Evolutionary conservation across 306 rosid genomes (phyloP).

Genomic region (Rosa rugosa): DNA sequence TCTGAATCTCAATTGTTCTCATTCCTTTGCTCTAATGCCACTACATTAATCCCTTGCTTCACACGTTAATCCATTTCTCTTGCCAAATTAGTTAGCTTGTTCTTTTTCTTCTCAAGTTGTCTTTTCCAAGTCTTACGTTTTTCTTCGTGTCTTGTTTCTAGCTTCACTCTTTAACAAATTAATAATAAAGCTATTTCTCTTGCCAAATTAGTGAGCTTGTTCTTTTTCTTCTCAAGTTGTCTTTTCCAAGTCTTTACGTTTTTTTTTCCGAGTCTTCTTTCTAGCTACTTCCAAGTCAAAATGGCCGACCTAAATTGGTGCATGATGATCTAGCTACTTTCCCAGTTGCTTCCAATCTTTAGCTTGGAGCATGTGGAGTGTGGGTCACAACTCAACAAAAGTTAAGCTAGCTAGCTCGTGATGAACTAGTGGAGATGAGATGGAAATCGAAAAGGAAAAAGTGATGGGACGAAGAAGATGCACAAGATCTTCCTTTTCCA

Average conservation of each 20-base stretch:
- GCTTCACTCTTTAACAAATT: not conserved
- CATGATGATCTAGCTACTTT: not conserved
- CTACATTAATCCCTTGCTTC: not conserved
- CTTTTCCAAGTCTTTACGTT: not conserved
- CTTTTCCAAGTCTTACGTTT: too few relatives aligned
- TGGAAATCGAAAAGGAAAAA: not conserved
- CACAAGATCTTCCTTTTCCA: constrained; percentile 14
- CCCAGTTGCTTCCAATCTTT: constrained; percentile 3
- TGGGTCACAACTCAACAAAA: not conserved
- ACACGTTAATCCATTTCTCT: too few relatives aligned
- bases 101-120: too few relatives aligned
- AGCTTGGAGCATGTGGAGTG: not conserved
- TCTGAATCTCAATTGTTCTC: not conserved
- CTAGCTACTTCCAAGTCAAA: not conserved
- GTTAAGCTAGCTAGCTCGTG: not conserved
- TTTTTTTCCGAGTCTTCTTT: not conserved
- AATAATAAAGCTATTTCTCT: not conserved
- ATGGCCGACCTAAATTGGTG: not conserved
- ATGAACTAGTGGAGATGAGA: not conserved
- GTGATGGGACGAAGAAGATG: not conserved
- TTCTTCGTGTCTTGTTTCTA: too few relatives aligned
- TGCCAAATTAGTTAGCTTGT: too few relatives aligned
- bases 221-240: not conserved
- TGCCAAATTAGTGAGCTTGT: not conserved
- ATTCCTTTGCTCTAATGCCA: not conserved